Conservation (phyloP, 257 asterid genomes). For the Henckelia pumila region DNA sequence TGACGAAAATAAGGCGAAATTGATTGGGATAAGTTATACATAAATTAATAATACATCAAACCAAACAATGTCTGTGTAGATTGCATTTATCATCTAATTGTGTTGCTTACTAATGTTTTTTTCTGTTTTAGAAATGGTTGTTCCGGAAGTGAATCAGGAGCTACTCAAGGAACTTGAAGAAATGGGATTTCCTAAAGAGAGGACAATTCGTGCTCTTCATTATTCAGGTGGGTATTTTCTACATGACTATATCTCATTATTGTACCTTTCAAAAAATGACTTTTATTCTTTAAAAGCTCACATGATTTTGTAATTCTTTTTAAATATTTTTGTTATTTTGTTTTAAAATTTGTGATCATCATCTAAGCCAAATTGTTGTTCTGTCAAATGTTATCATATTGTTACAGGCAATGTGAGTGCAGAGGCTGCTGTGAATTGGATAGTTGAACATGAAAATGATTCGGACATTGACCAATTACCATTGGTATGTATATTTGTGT, state of each 20-base stretch:
- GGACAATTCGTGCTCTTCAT: constrained; percentile 88
- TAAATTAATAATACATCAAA: no score
- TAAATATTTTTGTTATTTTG: background rate
- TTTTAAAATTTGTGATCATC: background rate
- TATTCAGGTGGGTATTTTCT: constrained; percentile 57
- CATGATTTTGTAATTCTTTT: background rate
- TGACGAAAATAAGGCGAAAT: no score
- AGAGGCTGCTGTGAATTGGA: constrained; percentile 93
- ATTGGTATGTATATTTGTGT: constrained; percentile 47
- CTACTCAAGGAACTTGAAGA: constrained; percentile 71
- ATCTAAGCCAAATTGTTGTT: background rate
- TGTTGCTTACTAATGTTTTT: constrained; percentile 28
- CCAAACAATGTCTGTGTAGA: no score
- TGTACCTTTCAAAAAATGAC: background rate
- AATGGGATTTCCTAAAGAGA: constrained; percentile 86
- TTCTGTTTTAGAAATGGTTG: constrained; percentile 70
- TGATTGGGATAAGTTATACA: no score
- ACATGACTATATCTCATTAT: background rate
- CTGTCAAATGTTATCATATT: constrained; percentile 12
- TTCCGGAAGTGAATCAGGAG: constrained; percentile 84
- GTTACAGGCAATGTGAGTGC: constrained; percentile 65
- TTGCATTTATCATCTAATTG: constrained; percentile 10
- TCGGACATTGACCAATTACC: constrained; percentile 83
- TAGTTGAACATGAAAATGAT: constrained; percentile 88
- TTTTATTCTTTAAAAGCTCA: background rate